phyloP scores from a whole-genome alignment of 306 rosid genomes.

The Dryas octopetala region DNA sequence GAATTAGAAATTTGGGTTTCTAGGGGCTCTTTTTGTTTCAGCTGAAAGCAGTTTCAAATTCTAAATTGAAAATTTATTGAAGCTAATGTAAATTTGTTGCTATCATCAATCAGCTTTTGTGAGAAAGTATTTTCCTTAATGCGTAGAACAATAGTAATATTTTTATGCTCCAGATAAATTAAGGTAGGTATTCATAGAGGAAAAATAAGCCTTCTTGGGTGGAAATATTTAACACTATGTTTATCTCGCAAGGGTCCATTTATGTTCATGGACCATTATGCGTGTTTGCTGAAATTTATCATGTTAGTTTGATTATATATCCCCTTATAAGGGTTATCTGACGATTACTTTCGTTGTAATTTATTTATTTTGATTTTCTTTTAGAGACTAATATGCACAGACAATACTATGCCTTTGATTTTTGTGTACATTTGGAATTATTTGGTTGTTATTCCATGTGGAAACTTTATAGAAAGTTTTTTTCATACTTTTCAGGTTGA shows the following conservation, averaged over 20 bases:
- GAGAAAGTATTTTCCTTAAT: neutral
- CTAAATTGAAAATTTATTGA: neutral
- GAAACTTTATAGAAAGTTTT: neutral
- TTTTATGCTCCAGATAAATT: neutral
- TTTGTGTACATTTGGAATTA: neutral
- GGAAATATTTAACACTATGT: neutral
- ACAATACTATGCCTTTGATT: neutral
- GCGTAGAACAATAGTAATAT: neutral
- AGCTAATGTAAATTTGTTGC: neutral
- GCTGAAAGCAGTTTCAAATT: neutral
- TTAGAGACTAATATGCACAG: neutral
- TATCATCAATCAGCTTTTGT: neutral
- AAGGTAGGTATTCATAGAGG: neutral
- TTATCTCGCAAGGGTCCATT: neutral
- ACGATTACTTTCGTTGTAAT: neutral
- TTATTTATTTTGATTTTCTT: neutral
- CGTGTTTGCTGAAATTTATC: too few relatives aligned
- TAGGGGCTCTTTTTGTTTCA: constrained; percentile 1
- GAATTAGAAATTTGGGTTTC: neutral
- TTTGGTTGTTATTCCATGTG: neutral
- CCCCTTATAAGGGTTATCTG: too few relatives aligned
- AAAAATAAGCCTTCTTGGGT: neutral
- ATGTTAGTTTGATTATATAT: neutral
- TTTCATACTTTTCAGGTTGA: constrained; percentile 10
- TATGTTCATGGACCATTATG: neutral